Conservation (phyloP, 2,329 filamentous ascomycete genomes). For the Myriosclerotinia duriaeana region DNA sequence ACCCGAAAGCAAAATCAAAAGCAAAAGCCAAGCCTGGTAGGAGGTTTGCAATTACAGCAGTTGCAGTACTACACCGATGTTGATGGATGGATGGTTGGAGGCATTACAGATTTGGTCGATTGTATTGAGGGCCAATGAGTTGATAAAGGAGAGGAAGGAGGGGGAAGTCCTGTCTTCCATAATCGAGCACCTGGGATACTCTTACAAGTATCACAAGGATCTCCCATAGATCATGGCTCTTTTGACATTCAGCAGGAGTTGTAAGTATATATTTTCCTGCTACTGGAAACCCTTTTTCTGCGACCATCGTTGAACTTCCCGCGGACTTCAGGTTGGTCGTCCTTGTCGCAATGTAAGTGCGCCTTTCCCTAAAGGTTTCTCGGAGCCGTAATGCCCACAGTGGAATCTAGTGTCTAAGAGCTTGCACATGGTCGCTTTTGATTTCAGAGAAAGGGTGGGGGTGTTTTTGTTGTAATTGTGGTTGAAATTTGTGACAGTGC, state of each 20-base stretch:
- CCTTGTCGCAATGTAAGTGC: too few species aligned
- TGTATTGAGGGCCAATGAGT: neutral
- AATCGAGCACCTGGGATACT: conserved; percentile 62
- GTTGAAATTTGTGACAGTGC: too few species aligned
- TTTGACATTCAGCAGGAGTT: conserved; percentile 64
- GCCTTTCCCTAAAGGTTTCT: too few species aligned
- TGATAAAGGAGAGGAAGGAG: neutral
- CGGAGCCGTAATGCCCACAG: too few species aligned
- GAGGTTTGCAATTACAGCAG: conserved; percentile 5
- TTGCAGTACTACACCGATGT: conserved; percentile 11
- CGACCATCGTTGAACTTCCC: conserved; percentile 57
- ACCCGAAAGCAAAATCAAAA: conserved; percentile 44
- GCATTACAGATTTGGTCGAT: neutral
- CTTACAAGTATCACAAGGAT: conserved; percentile 61
- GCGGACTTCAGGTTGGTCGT: conserved; percentile 48
- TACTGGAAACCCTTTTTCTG: conserved; percentile 64
- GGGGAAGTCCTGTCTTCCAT: conserved; percentile 51
- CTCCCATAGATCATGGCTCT: conserved; percentile 63
- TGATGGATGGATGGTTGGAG: conserved; percentile 1
- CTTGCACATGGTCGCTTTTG: too few species aligned
- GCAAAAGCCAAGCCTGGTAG: conserved; percentile 52
- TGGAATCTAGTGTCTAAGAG: too few species aligned
- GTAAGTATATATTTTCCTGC: conserved; percentile 64
- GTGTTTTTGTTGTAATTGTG: too few species aligned
- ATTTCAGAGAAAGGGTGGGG: too few species aligned